Base-by-base conservation (phyloP, 2,329 filamentous ascomycete species). In the Diplocarpon mali region DNA sequence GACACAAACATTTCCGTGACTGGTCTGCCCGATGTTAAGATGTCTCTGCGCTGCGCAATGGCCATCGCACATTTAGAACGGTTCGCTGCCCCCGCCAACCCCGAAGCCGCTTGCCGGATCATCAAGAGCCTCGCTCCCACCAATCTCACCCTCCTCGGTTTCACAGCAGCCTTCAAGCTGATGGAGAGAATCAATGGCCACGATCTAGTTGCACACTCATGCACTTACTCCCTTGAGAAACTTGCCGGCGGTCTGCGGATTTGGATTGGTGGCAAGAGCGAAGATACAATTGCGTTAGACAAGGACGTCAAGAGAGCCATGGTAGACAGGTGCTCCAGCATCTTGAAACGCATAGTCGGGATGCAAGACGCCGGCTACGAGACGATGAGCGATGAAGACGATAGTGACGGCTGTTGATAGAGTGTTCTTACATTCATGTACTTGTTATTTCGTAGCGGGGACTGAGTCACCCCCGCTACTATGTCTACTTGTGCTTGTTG, bases 291-390 rank as follows among this genome's bases (percentile, higher is more conserved):
- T 40, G 73, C 71, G 2, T 62, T 81, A n/a, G 65, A 67, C 14
- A 64, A 65, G 2, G 66, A 69, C 12, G 61, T 75, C n/a, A 70
- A 75, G 46, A 67, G 68, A 45, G 65, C 66, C 50, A 69, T 79
- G 53, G 70, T 80, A 3, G 68, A 74, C 40, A 66, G 69, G 41
- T 81, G 76, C 48, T 60, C 80, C 14, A 56, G 61, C 10, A 69
- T 80, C 30, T 76, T 72, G 12, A 76, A 75, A 57, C 69, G 64
- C 40, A 64, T 75, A 31, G 69, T 78, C 7, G 75, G 76, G 8
- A 78, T 80, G 70, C 71, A 77, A 36, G 77, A 80, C 53, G 66
- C 71, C 1, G 76, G 76, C 7, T 80, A 80, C 58, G 75, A 68
- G 38, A 78, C 69, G 50, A 72, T 75, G 67, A 72, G 67, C 47